phyloP scores from a whole-genome alignment of 768 basidiomycete genomes.

The Ramaria sp. region DNA sequence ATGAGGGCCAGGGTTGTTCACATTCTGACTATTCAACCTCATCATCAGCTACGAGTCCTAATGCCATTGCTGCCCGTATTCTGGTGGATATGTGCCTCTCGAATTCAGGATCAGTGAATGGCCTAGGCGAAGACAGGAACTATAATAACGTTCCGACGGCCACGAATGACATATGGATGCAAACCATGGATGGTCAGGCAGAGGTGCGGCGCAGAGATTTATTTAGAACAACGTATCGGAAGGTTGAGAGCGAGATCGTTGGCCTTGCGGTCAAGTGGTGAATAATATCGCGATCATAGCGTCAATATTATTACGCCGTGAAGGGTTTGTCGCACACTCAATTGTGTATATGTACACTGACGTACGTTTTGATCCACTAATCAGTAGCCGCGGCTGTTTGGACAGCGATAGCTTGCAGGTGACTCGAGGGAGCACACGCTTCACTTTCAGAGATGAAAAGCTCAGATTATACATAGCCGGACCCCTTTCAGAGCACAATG shows the following conservation, averaged over 20 bases:
- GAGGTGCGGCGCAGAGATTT: conserved; percentile 34
- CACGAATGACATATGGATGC: conserved; percentile 20
- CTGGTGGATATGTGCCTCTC: conserved; percentile 31
- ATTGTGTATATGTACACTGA: too few relatives aligned
- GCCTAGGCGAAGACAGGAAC: background rate
- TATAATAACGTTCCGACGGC: conserved; percentile 18
- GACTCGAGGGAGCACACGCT: background rate
- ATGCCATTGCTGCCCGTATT: conserved; percentile 28
- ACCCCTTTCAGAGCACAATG: too few relatives aligned
- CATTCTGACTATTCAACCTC: background rate
- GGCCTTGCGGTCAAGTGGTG: conserved; percentile 72
- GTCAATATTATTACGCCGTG: too few relatives aligned
- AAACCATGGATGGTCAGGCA: conserved; percentile 30
- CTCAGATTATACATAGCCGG: too few relatives aligned
- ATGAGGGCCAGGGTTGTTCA: background rate
- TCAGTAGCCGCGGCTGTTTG: too few relatives aligned
- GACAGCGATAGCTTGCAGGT: background rate
- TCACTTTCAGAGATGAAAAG: too few relatives aligned
- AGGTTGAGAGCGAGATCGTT: conserved; percentile 77
- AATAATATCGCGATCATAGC: background rate
- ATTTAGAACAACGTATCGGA: conserved; percentile 73
- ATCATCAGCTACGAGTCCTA: conserved; percentile 18
- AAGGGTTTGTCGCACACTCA: too few relatives aligned
- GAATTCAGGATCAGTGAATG: conserved; percentile 4
- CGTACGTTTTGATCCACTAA: too few relatives aligned